Evolutionary conservation across 1,139 yeast genomes (phyloP).

Genomic region (Diutina catenulata): DNA sequence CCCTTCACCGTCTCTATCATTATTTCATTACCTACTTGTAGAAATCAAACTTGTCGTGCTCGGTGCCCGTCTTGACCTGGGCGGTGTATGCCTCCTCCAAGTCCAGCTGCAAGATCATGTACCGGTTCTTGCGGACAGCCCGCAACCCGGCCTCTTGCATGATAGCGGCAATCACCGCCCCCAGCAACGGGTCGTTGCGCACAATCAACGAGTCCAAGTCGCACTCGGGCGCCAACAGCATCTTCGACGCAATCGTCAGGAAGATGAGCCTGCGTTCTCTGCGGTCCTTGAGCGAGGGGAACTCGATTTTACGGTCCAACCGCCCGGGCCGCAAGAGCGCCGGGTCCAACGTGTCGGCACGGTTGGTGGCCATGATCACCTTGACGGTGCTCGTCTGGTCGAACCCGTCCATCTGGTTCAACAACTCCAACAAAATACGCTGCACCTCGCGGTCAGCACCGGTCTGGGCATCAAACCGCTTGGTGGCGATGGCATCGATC

Average conservation of each 20-base stretch:
- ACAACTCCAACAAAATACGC: slow-evolving; percentile 87
- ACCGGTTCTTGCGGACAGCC: slow-evolving; percentile 96
- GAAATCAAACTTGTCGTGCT: slow-evolving; percentile 95
- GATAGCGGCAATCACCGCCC: slow-evolving; percentile 96
- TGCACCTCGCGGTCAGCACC: slow-evolving; percentile 99
- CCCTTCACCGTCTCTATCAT: too few relatives aligned
- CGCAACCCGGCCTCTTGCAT: slow-evolving; percentile 99
- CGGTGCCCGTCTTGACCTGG: slow-evolving; percentile 91
- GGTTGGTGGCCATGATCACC: slow-evolving; percentile 97
- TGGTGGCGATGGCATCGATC: slow-evolving; percentile 97
- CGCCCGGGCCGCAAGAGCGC: slow-evolving; percentile 97
- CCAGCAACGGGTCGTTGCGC: slow-evolving; percentile 93
- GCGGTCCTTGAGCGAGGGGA: slow-evolving; percentile 90
- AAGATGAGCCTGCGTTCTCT: slow-evolving; percentile 95
- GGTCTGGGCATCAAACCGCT: slow-evolving; percentile 98
- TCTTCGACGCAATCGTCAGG: slow-evolving; percentile 90
- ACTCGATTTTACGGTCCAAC: slow-evolving; percentile 95
- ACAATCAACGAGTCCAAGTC: slow-evolving; percentile 90
- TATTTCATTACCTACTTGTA: slow-evolving; percentile 53
- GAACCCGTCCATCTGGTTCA: slow-evolving; percentile 99
- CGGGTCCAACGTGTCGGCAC: slow-evolving; percentile 96
- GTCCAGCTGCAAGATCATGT: slow-evolving; percentile 90
- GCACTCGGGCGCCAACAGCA: slow-evolving; percentile 97
- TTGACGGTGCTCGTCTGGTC: slow-evolving; percentile 93
- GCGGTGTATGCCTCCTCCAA: slow-evolving; percentile 95